These are phyloP conservation scores for Alternaria novae-zelandiae DNA, from an alignment of 2,329 filamentous ascomycete species.

Conservation along the genomic window DNA sequence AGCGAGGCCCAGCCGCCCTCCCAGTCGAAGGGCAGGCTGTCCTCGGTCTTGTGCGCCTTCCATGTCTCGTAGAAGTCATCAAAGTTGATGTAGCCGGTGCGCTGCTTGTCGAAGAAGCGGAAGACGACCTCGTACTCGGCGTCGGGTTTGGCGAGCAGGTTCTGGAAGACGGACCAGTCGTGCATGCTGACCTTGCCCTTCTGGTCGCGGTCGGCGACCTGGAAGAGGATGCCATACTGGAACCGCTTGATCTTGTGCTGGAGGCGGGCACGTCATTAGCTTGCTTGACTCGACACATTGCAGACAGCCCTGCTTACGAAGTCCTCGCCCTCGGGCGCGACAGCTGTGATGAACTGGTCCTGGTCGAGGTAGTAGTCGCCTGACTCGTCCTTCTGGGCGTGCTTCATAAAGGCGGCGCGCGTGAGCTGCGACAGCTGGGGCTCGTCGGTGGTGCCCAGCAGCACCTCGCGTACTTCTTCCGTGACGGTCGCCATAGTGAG, in stretches of 20 bases:
- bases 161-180: constrained; percentile 94
- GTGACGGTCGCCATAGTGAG: constrained; percentile 64
- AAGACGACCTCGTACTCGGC: constrained; percentile 99
- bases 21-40: constrained; percentile 94
- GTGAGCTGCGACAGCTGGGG: constrained; percentile 75
- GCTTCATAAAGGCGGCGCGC: constrained; percentile 75
- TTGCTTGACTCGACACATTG: constrained; percentile 27
- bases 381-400: constrained; percentile 76
- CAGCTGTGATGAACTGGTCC: constrained; percentile 87
- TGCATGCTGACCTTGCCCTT: constrained; percentile 76
- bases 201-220: constrained; percentile 81
- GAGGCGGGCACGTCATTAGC: constrained; percentile 36
- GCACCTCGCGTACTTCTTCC: constrained; percentile 66
- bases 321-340: constrained; percentile 86
- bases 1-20: constrained; percentile 94
- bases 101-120: constrained; percentile 88
- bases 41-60: constrained; percentile 83
- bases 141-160: constrained; percentile 89
- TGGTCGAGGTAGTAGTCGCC: constrained; percentile 82
- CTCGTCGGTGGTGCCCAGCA: constrained; percentile 68
- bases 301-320: constrained; percentile 69
- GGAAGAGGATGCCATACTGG: constrained; percentile 93
- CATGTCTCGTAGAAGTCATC: constrained; percentile 86
- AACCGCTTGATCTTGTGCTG: constrained; percentile 98
- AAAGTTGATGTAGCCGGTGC: constrained; percentile 85